Evolutionary conservation across 2,329 filamentous ascomycete genomes (phyloP), one percentile per base, ranked within the genome.

Genomic region (Pseudogymnoascus sp.): DNA sequence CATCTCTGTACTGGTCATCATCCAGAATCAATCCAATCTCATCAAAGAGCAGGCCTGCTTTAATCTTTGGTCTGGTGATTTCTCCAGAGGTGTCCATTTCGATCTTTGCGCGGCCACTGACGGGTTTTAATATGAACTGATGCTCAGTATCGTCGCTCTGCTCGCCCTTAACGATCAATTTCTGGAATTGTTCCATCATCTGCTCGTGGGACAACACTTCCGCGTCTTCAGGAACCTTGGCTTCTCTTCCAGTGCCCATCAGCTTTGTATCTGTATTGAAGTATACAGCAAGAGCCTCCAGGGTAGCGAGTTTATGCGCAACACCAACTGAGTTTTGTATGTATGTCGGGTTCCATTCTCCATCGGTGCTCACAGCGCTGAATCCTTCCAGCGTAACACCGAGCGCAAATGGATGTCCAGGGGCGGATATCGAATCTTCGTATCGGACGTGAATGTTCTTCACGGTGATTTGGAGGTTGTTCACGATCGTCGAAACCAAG

Each of bases 401-500:
- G 5, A 96, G 83, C 4, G 94, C 91, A 70, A 99, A 99, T 0
- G 95, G 93, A 73, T 99, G 94, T 0, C 92, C 92, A 0, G 93
- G 92, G 8, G 92, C 90, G 18, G 94, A 95, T 69, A 99, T 91
- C 12, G 93, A 92, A 76, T 99, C 94, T 76, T 99, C 94, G 75
- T 99, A 99, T 69, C 94, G 90, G 66, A 99, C 85, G 74, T 99
- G 94, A 64, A 99, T 96, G 73, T 97, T 99, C 80, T 96, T 97
- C 75, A 99, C 87, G 25, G 89, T 94, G 69, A 99, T 90, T 75
- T 99, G 94, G 40, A 99, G 81, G 71, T 99, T 99, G 80, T 99
- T 94, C 72, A 97, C 91, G 71, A 99, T 96, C 69, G 96, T 96
- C 37, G 93, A 96, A 58, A 93, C 87, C 68, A 99, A 77, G 73